Evolutionary conservation across 768 basidiomycete genomes (phyloP).

Genomic region (Rhodotorula sphaerocarpa): DNA sequence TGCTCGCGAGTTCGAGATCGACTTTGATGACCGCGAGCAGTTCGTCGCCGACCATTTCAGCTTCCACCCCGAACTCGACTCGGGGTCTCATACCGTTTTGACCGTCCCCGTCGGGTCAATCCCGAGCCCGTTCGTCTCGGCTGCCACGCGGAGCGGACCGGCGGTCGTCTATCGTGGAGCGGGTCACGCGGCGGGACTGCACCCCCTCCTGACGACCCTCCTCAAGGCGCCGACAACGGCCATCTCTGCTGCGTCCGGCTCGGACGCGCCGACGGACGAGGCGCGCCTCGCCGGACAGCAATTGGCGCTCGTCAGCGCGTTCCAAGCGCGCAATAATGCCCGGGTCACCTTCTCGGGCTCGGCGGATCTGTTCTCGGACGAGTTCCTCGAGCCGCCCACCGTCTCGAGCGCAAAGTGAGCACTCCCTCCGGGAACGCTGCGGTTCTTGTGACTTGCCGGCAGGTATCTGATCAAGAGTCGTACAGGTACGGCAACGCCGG

Average conservation of each 20-base stretch:
- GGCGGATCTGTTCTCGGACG: constrained; percentile 68
- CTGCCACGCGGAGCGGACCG: constrained; percentile 10
- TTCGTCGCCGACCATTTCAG: constrained; percentile 81
- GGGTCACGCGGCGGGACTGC: constrained; percentile 31
- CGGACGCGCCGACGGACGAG: constrained; percentile 51
- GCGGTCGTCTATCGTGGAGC: constrained; percentile 32
- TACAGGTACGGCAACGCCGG: constrained; percentile 64
- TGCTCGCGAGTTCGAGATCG: constrained; percentile 82
- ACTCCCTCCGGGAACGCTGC: too few relatives aligned
- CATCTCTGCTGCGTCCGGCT: constrained; percentile 49
- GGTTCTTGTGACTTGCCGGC: too few relatives aligned
- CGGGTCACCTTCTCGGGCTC: constrained; percentile 76
- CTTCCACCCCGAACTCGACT: constrained; percentile 40
- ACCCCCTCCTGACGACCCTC: constrained; percentile 63
- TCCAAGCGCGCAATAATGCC: constrained; percentile 72
- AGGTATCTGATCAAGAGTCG: constrained; percentile 44
- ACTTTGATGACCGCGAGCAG: constrained; percentile 74
- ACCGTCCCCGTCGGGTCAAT: constrained; percentile 47
- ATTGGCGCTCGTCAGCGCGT: constrained; percentile 71
- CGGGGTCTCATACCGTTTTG: constrained; percentile 31
- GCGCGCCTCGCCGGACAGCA: constrained; percentile 70
- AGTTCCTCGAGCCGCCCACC: constrained; percentile 47
- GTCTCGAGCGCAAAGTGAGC: too few relatives aligned
- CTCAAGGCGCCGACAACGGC: constrained; percentile 57
- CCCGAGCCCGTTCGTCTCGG: constrained; percentile 31